Evolutionary conservation across 257 asterid species (phyloP).

Genomic region (Jacaranda copaia): DNA sequence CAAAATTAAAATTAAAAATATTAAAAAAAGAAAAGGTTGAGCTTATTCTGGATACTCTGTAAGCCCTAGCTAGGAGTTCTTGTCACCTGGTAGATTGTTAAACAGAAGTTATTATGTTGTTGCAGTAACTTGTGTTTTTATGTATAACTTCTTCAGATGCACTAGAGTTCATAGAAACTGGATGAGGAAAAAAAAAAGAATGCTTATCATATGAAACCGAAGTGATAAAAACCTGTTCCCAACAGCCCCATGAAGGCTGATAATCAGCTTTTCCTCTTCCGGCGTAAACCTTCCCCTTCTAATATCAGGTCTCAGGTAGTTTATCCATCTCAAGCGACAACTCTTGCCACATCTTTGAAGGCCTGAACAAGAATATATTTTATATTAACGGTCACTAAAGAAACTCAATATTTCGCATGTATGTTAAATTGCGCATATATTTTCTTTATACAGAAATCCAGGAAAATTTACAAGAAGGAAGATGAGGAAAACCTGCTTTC

Average conservation of each 20-base stretch:
- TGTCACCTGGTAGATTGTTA: too few relatives aligned
- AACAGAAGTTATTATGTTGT: too few relatives aligned
- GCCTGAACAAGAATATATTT: constrained; percentile 63
- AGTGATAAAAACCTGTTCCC: constrained; percentile 78
- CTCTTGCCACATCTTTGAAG: constrained; percentile 97
- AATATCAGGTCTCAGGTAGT: constrained; percentile 92
- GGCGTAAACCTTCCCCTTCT: constrained; percentile 91
- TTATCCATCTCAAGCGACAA: constrained; percentile 92
- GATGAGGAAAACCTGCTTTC: constrained; percentile 75
- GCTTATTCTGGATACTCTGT: too few relatives aligned
- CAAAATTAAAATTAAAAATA: too few relatives aligned
- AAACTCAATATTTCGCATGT: too few relatives aligned
- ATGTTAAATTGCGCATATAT: too few relatives aligned
- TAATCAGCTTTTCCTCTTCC: constrained; percentile 85
- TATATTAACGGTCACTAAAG: neutral
- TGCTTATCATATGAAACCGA: neutral
- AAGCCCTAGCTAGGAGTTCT: too few relatives aligned
- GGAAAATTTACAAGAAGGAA: neutral
- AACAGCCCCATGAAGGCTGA: constrained; percentile 88
- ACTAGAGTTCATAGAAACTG: neutral
- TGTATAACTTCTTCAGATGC: too few relatives aligned
- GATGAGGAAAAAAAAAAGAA: too few relatives aligned
- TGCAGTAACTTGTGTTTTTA: too few relatives aligned
- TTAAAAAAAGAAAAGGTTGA: too few relatives aligned
- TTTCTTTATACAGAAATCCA: neutral